Evolutionary conservation across 352 stramenopile species (phyloP), one percentile per base, ranked within the genome.

Genomic region (Phytopythium vexans): DNA sequence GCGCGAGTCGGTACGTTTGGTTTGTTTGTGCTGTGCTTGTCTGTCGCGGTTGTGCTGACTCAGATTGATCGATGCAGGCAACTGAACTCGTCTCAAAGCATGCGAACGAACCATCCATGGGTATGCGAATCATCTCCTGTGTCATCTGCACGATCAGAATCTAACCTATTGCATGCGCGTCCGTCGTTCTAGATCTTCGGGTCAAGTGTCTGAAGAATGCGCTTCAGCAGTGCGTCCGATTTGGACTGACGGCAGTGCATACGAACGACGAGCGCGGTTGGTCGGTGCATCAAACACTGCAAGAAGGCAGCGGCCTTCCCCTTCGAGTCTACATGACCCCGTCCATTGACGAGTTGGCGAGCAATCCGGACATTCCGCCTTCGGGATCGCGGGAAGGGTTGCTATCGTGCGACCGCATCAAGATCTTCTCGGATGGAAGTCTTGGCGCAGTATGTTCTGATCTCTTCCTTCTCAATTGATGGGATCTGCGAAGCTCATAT

Each of bases 341-440:
- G 6, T 74, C 71, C 8, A 82, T 89, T 49, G 64, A 84, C 32
- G 86, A 94, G 41, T 50, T 93, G 32, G 21, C 21, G 21, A 60
- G 64, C 15, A 66, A 85, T 10, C n/a, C 63, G 3, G 53, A 54
- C 14, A 84, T 64, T 0, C 74, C 75, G 3, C 63, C 61, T 34
- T 53, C 77, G n/a, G 71, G 68, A 3, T 64, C 64, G 16, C 66
- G 62, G 9, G 54, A 77, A 21, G 77, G 70, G 1, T 60, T 96
- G 32, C 45, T 97, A 10, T 82, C 73, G 7, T 93, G 86, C 48
- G 78, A 95, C 47, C 82, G 89, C 27, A 77, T 96, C 56, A 97
- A 97, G 56, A 71, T 96, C 43, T 97, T 94, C 49, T 84, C 77
- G 8, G 89, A 97, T 48, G 89, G 89, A 11, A 92, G 84, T 31